Evolutionary conservation across 306 rosid species (phyloP).

Genomic region (Cotoneaster glaucophyllus): DNA sequence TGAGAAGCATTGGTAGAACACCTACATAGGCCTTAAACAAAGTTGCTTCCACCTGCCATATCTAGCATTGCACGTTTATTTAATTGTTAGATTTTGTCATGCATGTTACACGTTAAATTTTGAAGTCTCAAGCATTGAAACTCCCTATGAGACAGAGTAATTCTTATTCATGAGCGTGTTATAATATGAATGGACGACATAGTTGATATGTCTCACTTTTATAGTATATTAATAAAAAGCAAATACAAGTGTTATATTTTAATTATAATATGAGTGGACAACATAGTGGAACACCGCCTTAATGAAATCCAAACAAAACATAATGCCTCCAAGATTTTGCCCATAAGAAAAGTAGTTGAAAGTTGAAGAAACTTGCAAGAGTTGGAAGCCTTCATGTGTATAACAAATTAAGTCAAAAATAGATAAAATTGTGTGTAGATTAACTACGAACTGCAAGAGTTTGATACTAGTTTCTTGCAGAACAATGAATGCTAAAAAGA

Average conservation of each 20-base stretch:
- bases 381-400: background rate
- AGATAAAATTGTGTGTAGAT: background rate
- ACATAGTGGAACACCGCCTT: background rate
- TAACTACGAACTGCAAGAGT: constrained; percentile 3
- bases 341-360: background rate
- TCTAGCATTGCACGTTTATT: background rate
- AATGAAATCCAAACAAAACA: background rate
- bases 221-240: background rate
- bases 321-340: background rate
- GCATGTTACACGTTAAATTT: background rate
- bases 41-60: background rate
- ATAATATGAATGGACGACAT: too few species aligned
- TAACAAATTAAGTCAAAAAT: background rate
- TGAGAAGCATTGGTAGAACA: too few species aligned
- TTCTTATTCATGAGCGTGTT: too few species aligned
- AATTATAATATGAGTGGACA: too few species aligned
- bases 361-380: background rate
- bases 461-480: constrained; percentile 3
- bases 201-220: too few species aligned
- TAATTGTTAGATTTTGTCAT: background rate
- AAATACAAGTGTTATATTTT: background rate
- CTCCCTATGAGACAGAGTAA: too few species aligned
- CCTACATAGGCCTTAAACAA: background rate
- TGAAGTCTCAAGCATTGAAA: too few species aligned
- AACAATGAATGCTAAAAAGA: background rate